phyloP scores from a whole-genome alignment of 1,284 basidiomycete genomes.

The Moniliella sp. region DNA sequence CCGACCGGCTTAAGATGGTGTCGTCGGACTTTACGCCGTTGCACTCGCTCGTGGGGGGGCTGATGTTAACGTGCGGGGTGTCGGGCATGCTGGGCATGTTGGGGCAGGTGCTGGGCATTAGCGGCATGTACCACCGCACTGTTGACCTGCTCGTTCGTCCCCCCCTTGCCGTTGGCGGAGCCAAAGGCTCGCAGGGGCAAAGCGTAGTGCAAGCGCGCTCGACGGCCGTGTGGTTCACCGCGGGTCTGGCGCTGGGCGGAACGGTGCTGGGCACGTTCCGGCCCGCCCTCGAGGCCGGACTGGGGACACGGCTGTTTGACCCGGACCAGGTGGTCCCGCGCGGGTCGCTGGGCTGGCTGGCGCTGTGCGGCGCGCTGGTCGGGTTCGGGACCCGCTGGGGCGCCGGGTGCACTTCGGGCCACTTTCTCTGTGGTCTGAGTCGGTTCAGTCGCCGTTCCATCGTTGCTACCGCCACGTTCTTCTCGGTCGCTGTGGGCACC shows the following conservation, averaged over 20 bases:
- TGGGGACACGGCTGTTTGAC: slow-evolving; percentile 19
- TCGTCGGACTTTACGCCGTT: slow-evolving; percentile 10
- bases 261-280: slow-evolving; percentile 8
- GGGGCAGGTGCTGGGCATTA: slow-evolving; percentile 23
- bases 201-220: slow-evolving; percentile 5
- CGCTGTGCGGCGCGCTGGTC: slow-evolving; percentile 11
- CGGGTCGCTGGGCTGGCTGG: neutral
- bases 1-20: no score
- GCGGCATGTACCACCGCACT: slow-evolving; percentile 20
- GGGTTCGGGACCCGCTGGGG: slow-evolving; percentile 29
- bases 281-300: slow-evolving; percentile 6
- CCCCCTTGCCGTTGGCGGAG: neutral
- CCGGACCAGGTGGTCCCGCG: neutral
- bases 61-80: slow-evolving; percentile 24
- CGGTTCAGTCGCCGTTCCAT: slow-evolving; percentile 20
- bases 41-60: slow-evolving; percentile 22
- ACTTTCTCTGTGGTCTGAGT: slow-evolving; percentile 29
- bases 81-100: slow-evolving; percentile 11
- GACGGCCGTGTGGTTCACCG: slow-evolving; percentile 6
- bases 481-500: slow-evolving; percentile 20
- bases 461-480: slow-evolving; percentile 22
- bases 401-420: slow-evolving; percentile 25
- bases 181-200: slow-evolving; percentile 2
- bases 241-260: slow-evolving; percentile 20
- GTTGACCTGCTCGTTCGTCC: slow-evolving; percentile 1